A percentile compares a stretch with the other conserved stretches of the same genome.
These are phyloP conservation scores for Rhinocladiella mackenziei DNA, from an alignment of 2,329 filamentous ascomycete species.

Conservation along the genomic window DNA sequence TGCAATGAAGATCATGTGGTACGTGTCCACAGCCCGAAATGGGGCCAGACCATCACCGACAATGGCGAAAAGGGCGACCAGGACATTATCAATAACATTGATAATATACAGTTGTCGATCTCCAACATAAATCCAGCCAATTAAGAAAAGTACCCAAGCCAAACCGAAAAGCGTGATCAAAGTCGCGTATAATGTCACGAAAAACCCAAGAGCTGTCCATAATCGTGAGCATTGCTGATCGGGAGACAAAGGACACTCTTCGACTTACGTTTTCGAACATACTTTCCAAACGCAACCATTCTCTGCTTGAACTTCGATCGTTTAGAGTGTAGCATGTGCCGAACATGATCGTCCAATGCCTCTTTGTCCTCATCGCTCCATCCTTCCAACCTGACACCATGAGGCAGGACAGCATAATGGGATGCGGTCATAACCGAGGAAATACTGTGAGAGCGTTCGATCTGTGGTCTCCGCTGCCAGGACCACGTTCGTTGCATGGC, in stretches of 20 bases:
- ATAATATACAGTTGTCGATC: conserved; percentile 65
- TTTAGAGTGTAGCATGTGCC: conserved; percentile 80
- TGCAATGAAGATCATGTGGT: conserved; percentile 80
- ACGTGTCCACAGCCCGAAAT: conserved; percentile 76
- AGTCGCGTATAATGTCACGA: conserved; percentile 77
- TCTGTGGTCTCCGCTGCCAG: conserved; percentile 21
- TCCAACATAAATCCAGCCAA: conserved; percentile 82
- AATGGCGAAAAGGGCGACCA: conserved; percentile 67
- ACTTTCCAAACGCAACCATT: conserved; percentile 77
- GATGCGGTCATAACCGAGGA: conserved; percentile 64
- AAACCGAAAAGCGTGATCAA: conserved; percentile 81
- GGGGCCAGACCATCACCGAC: conserved; percentile 68
- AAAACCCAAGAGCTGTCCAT: conserved; percentile 64
- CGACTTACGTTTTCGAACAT: conserved; percentile 65
- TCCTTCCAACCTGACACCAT: conserved; percentile 65
- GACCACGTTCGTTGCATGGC: conserved; percentile 24
- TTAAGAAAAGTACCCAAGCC: conserved; percentile 86
- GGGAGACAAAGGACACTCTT: not conserved
- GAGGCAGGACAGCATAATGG: conserved; percentile 74
- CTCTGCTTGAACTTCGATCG: conserved; percentile 73
- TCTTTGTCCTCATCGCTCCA: conserved; percentile 72
- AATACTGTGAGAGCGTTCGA: conserved; percentile 52
- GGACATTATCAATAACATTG: conserved; percentile 66
- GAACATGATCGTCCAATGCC: conserved; percentile 78
- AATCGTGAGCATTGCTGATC: conserved; percentile 2